Evolutionary conservation across 2,329 filamentous ascomycete genomes (phyloP).

Genomic region (Madurella mycetomatis): DNA sequence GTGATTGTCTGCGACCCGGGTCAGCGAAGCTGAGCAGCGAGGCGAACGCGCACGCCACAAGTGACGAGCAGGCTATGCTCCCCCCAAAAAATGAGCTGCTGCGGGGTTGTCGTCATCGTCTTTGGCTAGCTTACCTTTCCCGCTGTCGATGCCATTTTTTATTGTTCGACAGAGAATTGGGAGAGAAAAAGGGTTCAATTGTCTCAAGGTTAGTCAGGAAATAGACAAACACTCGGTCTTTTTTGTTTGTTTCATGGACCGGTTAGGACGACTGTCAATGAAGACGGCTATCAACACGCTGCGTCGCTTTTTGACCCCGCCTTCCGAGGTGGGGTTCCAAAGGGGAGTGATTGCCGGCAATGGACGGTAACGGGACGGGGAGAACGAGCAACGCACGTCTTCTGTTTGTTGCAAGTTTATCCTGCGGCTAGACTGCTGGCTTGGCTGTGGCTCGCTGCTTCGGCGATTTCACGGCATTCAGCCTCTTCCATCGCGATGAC

Average conservation of each 20-base stretch:
- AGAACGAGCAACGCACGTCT: neutral
- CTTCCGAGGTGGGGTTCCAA: conserved; percentile 1
- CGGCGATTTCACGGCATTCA: conserved; percentile 28
- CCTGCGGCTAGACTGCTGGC: conserved; percentile 1
- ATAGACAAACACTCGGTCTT: no score
- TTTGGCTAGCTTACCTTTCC: conserved; percentile 23
- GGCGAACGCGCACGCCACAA: neutral
- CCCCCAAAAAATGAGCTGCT: neutral
- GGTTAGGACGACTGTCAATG: neutral
- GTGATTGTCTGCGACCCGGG: conserved; percentile 67
- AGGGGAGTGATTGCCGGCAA: conserved; percentile 16
- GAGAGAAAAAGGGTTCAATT: no score
- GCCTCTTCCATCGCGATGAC: neutral
- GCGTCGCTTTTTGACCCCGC: conserved; percentile 12
- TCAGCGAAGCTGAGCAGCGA: conserved; percentile 6
- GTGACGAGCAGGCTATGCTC: no score
- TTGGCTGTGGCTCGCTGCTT: neutral
- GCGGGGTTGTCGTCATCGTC: conserved; percentile 8
- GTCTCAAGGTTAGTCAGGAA: no score
- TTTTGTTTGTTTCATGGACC: neutral
- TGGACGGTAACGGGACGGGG: neutral
- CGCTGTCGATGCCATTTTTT: conserved; percentile 24
- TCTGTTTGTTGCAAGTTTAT: conserved; percentile 3
- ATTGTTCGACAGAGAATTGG: neutral
- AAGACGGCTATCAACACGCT: neutral